phyloP scores from a whole-genome alignment of 805 yeast genomes.

The Cyberlindnera petersonii region DNA sequence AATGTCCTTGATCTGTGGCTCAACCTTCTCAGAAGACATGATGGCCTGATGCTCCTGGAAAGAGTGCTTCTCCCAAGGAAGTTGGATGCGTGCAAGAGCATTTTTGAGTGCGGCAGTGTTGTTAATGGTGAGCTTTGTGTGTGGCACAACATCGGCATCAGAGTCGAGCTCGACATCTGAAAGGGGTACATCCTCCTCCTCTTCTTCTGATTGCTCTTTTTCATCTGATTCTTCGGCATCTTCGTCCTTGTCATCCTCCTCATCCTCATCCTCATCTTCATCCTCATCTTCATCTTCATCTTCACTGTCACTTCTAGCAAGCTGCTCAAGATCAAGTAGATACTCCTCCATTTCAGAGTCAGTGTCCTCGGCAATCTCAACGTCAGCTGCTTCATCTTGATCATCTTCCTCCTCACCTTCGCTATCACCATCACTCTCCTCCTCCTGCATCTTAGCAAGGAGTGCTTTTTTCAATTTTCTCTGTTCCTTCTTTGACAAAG shows the following conservation, averaged over 20 bases:
- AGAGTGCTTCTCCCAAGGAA: constrained; percentile 56
- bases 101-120: constrained; percentile 80
- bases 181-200: constrained; percentile 78
- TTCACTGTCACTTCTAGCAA: constrained; percentile 50
- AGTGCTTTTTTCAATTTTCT: constrained; percentile 52
- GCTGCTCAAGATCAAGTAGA: constrained; percentile 46
- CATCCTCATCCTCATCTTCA: constrained; percentile 29
- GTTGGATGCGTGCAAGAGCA: constrained; percentile 59
- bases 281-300: constrained; percentile 34
- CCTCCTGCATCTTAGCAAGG: constrained; percentile 21
- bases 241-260: constrained; percentile 34
- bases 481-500: constrained; percentile 60
- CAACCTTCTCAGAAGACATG: constrained; percentile 56
- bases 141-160: constrained; percentile 92
- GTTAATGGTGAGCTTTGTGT: constrained; percentile 84
- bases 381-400: constrained; percentile 24
- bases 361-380: constrained; percentile 41
- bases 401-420: constrained; percentile 25
- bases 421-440: constrained; percentile 23
- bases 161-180: constrained; percentile 91
- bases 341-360: constrained; percentile 44
- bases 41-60: constrained; percentile 84
- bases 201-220: constrained; percentile 57
- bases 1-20: constrained; percentile 71
- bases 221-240: constrained; percentile 45